These are phyloP conservation scores for Penicillium sp. DNA, from an alignment of 2,329 filamentous ascomycete species.

Conservation along the genomic window DNA sequence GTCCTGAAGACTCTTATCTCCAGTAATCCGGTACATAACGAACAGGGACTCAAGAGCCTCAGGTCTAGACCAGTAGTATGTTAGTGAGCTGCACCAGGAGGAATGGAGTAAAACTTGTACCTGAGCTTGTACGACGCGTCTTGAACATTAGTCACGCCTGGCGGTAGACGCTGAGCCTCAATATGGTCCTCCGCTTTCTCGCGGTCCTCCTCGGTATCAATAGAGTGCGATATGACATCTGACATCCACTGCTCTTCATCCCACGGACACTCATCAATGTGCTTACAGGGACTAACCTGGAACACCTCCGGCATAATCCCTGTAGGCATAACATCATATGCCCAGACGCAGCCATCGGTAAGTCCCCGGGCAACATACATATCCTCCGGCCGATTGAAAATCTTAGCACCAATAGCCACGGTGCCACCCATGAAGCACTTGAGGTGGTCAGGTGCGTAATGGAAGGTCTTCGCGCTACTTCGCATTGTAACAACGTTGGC, in stretches of 20 bases:
- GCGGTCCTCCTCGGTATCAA: slow-evolving; percentile 20
- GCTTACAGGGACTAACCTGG: slow-evolving; percentile 52
- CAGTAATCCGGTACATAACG: slow-evolving; percentile 60
- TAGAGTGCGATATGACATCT: slow-evolving; percentile 26
- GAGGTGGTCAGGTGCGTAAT: slow-evolving; percentile 56
- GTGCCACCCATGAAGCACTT: slow-evolving; percentile 63
- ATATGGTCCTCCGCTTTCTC: slow-evolving; percentile 23
- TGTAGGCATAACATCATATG: slow-evolving; percentile 56
- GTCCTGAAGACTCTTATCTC: slow-evolving; percentile 50
- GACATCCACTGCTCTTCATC: slow-evolving; percentile 48
- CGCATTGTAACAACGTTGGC: slow-evolving; percentile 30
- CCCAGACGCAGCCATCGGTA: slow-evolving; percentile 62
- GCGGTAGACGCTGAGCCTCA: slow-evolving; percentile 24
- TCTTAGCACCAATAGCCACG: slow-evolving; percentile 59
- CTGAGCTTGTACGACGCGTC: slow-evolving; percentile 35
- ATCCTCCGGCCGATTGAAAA: slow-evolving; percentile 57
- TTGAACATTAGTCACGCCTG: slow-evolving; percentile 29
- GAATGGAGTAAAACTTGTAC: slow-evolving; percentile 18
- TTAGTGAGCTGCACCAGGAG: not conserved
- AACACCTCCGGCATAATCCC: slow-evolving; percentile 64
- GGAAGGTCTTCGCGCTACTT: slow-evolving; percentile 19
- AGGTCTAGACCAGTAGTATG: slow-evolving; percentile 34
- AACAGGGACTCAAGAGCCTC: slow-evolving; percentile 64
- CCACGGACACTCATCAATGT: slow-evolving; percentile 51
- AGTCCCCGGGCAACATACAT: slow-evolving; percentile 57